Conservation (phyloP, 441 rosid species). For the Populus hybrid region DNA sequence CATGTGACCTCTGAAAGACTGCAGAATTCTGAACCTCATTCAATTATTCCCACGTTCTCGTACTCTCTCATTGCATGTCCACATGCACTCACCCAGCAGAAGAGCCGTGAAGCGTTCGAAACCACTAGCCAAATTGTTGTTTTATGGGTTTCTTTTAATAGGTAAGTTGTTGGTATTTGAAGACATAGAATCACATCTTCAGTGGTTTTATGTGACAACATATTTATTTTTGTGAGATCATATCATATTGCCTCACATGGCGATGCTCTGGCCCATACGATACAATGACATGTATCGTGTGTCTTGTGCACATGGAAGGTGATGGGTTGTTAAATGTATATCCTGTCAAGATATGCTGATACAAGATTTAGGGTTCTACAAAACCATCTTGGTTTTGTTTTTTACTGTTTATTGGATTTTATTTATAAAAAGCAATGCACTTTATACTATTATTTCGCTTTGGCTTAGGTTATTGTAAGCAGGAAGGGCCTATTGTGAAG, state of each 20-base stretch:
- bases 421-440: background rate
- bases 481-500: background rate
- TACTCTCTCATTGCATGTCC: conserved; percentile 24
- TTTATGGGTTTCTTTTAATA: conserved; percentile 13
- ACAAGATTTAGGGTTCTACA: background rate
- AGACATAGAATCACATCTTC: conserved; percentile 18
- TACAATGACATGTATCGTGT: conserved; percentile 8
- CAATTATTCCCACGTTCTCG: conserved; percentile 61
- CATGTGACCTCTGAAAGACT: conserved; percentile 40
- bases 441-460: background rate
- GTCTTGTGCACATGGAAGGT: conserved; percentile 20
- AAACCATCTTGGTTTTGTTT: background rate
- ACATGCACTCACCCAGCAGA: conserved; percentile 40
- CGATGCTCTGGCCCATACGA: conserved; percentile 9
- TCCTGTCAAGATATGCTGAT: background rate
- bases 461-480: background rate
- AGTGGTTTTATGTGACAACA: conserved; percentile 19
- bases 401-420: background rate
- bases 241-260: conserved; percentile 17
- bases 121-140: conserved; percentile 25
- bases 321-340: conserved; percentile 3
- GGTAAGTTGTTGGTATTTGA: conserved; percentile 9
- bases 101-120: conserved; percentile 40
- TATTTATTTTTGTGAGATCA: conserved; percentile 2
- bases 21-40: conserved; percentile 28